Conservation (phyloP, 164 flowering plant genomes). For the Nelumbo lutea region DNA sequence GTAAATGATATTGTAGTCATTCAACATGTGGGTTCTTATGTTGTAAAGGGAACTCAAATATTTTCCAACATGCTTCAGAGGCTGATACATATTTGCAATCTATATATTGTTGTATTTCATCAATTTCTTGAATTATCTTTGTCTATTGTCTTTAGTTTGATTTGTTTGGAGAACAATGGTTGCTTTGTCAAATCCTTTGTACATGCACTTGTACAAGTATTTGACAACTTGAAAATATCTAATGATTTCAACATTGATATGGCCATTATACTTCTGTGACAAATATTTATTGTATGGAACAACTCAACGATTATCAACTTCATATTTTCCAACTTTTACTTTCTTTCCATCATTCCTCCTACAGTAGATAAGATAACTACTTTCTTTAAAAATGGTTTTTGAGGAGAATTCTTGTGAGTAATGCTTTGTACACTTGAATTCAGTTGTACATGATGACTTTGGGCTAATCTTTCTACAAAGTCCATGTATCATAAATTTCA, state of each 20-base stretch:
- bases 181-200: neutral
- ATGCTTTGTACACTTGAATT: neutral
- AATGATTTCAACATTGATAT: neutral
- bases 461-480: neutral
- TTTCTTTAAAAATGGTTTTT: neutral
- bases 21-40: neutral
- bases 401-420: neutral
- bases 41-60: neutral
- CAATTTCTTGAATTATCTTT: neutral
- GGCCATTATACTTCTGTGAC: neutral
- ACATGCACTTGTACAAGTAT: neutral
- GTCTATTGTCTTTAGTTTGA: too few species aligned
- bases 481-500: too few species aligned
- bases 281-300: constrained; percentile 2
- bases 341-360: neutral
- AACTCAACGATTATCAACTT: neutral
- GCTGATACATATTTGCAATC: constrained; percentile 2
- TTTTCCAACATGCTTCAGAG: constrained; percentile 1
- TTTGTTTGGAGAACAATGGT: neutral
- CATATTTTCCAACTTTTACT: neutral
- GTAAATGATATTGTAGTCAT: neutral
- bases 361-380: neutral
- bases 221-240: neutral
- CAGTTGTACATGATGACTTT: neutral
- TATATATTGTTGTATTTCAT: neutral